These are phyloP conservation scores for Exophiala viscosa DNA, from an alignment of 2,329 filamentous ascomycete genomes.

Conservation along the genomic window DNA sequence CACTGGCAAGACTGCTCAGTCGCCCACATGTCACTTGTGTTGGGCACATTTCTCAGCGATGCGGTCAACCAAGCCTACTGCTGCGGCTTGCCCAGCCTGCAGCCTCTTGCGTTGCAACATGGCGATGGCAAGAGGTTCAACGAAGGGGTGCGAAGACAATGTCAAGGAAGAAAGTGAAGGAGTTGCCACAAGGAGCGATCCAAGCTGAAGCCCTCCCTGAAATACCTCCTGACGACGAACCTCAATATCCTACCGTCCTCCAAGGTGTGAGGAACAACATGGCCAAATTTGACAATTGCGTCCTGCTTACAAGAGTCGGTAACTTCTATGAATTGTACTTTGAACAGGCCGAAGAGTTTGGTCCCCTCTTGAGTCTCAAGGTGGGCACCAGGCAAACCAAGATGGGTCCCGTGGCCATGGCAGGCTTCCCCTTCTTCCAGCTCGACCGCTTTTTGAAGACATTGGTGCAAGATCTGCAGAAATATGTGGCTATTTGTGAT, in stretches of 20 bases:
- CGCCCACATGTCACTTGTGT: no score
- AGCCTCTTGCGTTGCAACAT: not conserved
- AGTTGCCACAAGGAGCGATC: constrained; percentile 56
- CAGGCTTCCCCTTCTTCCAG: constrained; percentile 90
- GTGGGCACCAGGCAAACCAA: constrained; percentile 74
- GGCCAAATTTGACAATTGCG: constrained; percentile 83
- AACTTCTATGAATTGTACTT: constrained; percentile 98
- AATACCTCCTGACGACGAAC: constrained; percentile 45
- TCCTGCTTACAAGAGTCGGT: constrained; percentile 85
- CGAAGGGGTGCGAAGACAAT: constrained; percentile 24
- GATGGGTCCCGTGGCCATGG: constrained; percentile 69
- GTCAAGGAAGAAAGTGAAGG: constrained; percentile 37
- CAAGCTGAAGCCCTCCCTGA: constrained; percentile 41
- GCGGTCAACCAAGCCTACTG: no score
- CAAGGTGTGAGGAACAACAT: constrained; percentile 86
- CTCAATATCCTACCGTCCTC: constrained; percentile 79
- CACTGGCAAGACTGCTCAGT: no score
- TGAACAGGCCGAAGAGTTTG: constrained; percentile 86
- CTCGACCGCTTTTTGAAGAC: constrained; percentile 89
- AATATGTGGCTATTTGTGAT: constrained; percentile 90
- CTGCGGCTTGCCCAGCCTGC: not conserved
- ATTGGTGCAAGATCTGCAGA: constrained; percentile 83
- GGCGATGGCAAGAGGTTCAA: constrained; percentile 2
- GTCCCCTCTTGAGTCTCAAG: constrained; percentile 81
- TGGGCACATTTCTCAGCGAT: no score